Evolutionary conservation across 108 stramenopile genomes (phyloP).

Genomic region (Chaetoceros tenuissimus): DNA sequence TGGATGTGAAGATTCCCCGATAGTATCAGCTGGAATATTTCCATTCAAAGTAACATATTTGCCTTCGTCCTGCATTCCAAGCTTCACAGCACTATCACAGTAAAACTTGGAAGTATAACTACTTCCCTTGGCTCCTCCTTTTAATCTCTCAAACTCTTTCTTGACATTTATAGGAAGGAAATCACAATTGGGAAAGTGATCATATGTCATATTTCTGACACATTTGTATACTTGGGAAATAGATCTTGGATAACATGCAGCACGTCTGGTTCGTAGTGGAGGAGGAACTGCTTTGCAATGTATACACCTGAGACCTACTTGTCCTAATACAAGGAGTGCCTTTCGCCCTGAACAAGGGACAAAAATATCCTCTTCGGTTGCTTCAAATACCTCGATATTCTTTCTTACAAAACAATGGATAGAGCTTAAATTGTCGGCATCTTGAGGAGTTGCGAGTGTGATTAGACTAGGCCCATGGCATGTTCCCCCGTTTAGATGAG

Average conservation of each 20-base stretch:
- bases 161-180: slow-evolving; percentile 20
- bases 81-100: slow-evolving; percentile 25
- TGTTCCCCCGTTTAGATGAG: too few relatives aligned
- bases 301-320: slow-evolving; percentile 57
- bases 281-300: slow-evolving; percentile 26
- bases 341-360: slow-evolving; percentile 53
- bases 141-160: slow-evolving; percentile 21
- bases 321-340: slow-evolving; percentile 27
- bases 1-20: background rate
- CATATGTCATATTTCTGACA: slow-evolving; percentile 54
- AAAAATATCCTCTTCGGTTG: slow-evolving; percentile 22
- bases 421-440: slow-evolving; percentile 21
- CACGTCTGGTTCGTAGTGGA: slow-evolving; percentile 31
- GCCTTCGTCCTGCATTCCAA: slow-evolving; percentile 36
- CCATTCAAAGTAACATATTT: slow-evolving; percentile 14
- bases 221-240: slow-evolving; percentile 44
- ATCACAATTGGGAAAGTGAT: slow-evolving; percentile 38
- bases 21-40: background rate
- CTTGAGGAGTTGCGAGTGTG: slow-evolving; percentile 12
- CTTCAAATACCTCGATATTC: slow-evolving; percentile 55
- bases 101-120: slow-evolving; percentile 50
- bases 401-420: slow-evolving; percentile 43
- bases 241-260: slow-evolving; percentile 39
- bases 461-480: too few relatives aligned
- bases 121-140: slow-evolving; percentile 1